phyloP scores from a whole-genome alignment of 805 yeast species.

The Cyberlindnera xishuangbannaensis region DNA sequence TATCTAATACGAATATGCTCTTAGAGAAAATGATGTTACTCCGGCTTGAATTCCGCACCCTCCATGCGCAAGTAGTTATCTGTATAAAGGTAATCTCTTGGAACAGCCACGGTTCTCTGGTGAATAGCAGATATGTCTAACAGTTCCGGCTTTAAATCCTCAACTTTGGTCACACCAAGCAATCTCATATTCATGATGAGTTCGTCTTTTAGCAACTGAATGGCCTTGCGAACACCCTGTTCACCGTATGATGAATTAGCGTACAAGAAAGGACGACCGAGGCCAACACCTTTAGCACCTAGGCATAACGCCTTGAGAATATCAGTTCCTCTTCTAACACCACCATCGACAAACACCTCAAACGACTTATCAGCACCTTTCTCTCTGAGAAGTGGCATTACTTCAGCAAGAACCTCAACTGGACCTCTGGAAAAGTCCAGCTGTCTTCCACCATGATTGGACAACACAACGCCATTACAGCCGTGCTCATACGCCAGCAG shows the following conservation, averaged over 20 bases:
- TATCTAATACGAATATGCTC: background rate
- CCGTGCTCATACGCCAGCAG: constrained; percentile 67
- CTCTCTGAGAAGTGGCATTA: constrained; percentile 45
- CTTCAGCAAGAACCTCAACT: constrained; percentile 67
- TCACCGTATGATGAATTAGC: constrained; percentile 62
- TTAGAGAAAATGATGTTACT: too few relatives aligned
- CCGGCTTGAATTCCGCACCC: constrained; percentile 40
- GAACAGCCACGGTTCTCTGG: constrained; percentile 36
- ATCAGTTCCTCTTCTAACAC: constrained; percentile 65
- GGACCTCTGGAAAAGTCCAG: constrained; percentile 79
- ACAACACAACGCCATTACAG: constrained; percentile 70
- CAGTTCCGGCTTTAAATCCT: constrained; percentile 52
- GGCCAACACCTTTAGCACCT: constrained; percentile 67
- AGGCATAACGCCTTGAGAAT: constrained; percentile 58
- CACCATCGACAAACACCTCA: constrained; percentile 63
- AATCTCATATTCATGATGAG: constrained; percentile 73
- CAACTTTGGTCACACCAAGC: constrained; percentile 60
- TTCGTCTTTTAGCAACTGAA: constrained; percentile 63
- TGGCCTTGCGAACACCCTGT: constrained; percentile 54
- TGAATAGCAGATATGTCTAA: constrained; percentile 50
- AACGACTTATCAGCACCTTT: constrained; percentile 43
- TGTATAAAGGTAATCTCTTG: constrained; percentile 51
- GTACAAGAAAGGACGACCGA: constrained; percentile 62
- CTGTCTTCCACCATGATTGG: constrained; percentile 90
- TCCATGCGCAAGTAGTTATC: constrained; percentile 52